These are phyloP conservation scores for Scenedesmus sp. DNA, from an alignment of 163 green algal genomes.

Conservation along the genomic window DNA sequence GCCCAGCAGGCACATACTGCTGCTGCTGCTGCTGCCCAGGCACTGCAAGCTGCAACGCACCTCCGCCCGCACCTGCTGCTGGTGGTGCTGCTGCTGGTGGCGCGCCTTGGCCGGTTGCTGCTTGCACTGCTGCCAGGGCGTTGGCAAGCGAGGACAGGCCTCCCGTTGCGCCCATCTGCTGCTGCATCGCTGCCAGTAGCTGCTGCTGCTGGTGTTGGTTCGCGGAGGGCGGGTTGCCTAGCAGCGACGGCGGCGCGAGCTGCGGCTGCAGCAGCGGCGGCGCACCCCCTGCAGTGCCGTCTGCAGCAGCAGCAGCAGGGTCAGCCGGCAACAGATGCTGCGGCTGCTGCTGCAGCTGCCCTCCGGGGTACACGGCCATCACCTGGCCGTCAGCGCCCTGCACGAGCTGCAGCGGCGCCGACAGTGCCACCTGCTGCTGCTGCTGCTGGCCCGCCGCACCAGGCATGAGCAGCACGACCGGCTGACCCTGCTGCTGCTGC, in stretches of 20 bases:
- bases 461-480: not conserved
- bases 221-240: not conserved
- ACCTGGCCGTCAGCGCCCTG: slow-evolving; percentile 1
- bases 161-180: not conserved
- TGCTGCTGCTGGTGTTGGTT: slow-evolving; percentile 1
- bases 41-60: slow-evolving; percentile 26
- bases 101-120: not conserved
- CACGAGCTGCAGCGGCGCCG: not conserved
- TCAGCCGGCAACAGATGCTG: not conserved
- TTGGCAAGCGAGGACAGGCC: not conserved
- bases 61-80: not conserved
- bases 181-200: not conserved
- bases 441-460: slow-evolving; percentile 20
- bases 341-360: not conserved
- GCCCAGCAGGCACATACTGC: not conserved
- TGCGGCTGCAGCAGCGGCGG: not conserved
- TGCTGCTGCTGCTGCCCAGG: not conserved
- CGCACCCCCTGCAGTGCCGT: too few relatives aligned
- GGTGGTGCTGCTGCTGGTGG: slow-evolving; percentile 14
- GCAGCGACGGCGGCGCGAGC: not conserved
- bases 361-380: not conserved
- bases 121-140: slow-evolving; percentile 37
- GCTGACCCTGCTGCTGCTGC: not conserved
- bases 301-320: not conserved
- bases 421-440: slow-evolving; percentile 4